phyloP scores from a whole-genome alignment of 1,284 basidiomycete genomes.

The Sporisorium iseilematis-ciliati region DNA sequence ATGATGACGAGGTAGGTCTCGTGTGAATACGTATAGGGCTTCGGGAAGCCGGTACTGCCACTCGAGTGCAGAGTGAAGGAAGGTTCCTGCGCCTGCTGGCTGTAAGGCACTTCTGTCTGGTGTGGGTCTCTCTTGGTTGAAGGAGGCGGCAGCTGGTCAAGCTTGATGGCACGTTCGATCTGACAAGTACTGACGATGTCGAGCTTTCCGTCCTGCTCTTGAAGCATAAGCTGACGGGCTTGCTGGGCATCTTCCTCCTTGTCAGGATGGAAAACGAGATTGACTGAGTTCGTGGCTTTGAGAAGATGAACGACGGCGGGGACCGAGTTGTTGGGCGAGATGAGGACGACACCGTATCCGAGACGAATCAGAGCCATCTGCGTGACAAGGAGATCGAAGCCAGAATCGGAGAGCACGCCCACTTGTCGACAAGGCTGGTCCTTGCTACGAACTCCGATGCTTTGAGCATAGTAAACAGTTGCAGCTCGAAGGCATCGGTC shows the following conservation, averaged over 20 bases:
- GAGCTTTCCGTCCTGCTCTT: conserved; percentile 3
- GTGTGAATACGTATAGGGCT: conserved; percentile 40
- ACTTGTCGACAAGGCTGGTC: conserved; percentile 25
- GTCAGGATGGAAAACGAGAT: conserved; percentile 12
- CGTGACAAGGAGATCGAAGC: conserved; percentile 30
- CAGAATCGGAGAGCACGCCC: conserved; percentile 22
- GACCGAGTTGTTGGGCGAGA: conserved; percentile 54
- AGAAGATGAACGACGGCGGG: conserved; percentile 46
- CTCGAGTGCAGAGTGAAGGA: conserved; percentile 44
- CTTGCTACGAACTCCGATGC: conserved; percentile 14
- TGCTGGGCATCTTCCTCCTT: conserved; percentile 12
- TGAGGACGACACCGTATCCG: conserved; percentile 37
- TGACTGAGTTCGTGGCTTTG: conserved; percentile 19
- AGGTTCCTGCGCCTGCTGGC: conserved; percentile 20
- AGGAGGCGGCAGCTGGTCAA: conserved; percentile 14
- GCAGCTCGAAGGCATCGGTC: conserved; percentile 35
- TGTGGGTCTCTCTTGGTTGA: conserved; percentile 15
- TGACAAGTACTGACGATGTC: conserved; percentile 8
- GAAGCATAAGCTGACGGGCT: conserved; percentile 1
- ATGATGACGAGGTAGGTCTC: conserved; percentile 25
- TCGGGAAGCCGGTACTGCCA: conserved; percentile 53
- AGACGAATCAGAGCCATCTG: conserved; percentile 42
- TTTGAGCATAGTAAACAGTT: conserved; percentile 34
- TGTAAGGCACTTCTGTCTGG: conserved; percentile 16
- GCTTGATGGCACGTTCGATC: conserved; percentile 6